A percentile compares a stretch with the other conserved stretches of the same genome.
phyloP scores from a whole-genome alignment of 345 rosid genomes.

The Eucalyptus erythrocorys region DNA sequence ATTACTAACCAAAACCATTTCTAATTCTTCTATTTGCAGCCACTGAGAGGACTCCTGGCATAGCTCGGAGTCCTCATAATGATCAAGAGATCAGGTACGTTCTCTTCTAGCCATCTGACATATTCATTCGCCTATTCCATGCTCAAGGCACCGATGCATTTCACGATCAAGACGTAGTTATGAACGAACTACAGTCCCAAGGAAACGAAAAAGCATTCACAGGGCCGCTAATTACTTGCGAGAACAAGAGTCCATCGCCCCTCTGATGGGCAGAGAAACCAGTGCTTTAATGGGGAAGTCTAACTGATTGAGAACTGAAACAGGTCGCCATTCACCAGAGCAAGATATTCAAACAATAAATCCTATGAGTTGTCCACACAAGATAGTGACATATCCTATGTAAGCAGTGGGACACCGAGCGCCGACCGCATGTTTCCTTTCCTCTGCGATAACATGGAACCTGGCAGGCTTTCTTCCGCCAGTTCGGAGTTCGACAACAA shows the following conservation, averaged over 20 bases:
- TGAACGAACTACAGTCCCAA: neutral
- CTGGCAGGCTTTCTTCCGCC: conserved; percentile 19
- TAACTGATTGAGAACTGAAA: neutral
- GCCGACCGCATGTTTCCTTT: conserved; percentile 25
- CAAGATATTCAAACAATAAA: conserved; percentile 5
- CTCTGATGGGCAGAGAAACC: neutral
- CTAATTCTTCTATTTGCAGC: neutral
- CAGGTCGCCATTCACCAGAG: conserved; percentile 59
- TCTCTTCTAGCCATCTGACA: neutral
- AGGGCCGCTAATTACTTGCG: neutral
- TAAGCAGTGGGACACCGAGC: conserved; percentile 62
- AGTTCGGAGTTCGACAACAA: conserved; percentile 34
- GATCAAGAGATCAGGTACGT: conserved; percentile 28
- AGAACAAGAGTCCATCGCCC: neutral
- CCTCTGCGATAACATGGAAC: conserved; percentile 20
- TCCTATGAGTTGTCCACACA: conserved; percentile 24
- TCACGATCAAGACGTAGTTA: neutral
- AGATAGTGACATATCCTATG: conserved; percentile 68
- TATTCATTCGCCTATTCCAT: neutral
- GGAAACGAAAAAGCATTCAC: neutral
- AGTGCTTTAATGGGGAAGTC: neutral
- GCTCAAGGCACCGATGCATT: neutral
- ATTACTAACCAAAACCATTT: neutral
- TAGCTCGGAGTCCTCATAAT: conserved; percentile 2
- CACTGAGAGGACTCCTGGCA: conserved; percentile 7